A percentile compares a stretch with the other conserved stretches of the same genome.
Conservation (phyloP, 495 filamentous ascomycete genomes). For the Letharia lupina region DNA sequence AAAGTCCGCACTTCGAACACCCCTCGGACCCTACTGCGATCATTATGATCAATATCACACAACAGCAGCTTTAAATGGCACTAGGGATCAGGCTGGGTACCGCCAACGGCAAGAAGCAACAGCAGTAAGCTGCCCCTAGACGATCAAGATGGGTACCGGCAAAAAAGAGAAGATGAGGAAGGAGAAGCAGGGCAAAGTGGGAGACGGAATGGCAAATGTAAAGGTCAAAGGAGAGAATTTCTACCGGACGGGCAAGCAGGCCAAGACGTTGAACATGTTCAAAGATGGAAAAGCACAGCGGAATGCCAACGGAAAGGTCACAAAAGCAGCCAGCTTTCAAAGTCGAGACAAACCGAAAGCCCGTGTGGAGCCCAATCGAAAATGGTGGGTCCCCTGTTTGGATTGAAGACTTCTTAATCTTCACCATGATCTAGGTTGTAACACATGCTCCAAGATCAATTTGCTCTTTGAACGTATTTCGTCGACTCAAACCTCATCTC, state of each 20-base stretch:
- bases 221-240: slow-evolving; percentile 94
- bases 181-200: slow-evolving; percentile 68
- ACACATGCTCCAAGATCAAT: neutral
- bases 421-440: neutral
- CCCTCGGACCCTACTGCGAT: too few species aligned
- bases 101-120: neutral
- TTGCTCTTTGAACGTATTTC: neutral
- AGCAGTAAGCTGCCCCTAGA: neutral
- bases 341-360: slow-evolving; percentile 70
- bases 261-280: slow-evolving; percentile 76
- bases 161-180: slow-evolving; percentile 88
- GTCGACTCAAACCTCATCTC: neutral
- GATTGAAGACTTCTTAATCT: neutral
- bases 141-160: slow-evolving; percentile 70
- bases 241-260: slow-evolving; percentile 81
- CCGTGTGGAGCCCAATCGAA: slow-evolving; percentile 86
- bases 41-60: neutral
- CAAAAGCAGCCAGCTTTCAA: slow-evolving; percentile 77
- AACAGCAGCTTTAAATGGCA: neutral
- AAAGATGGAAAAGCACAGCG: slow-evolving; percentile 72
- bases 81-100: neutral
- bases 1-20: too few species aligned
- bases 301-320: slow-evolving; percentile 68
- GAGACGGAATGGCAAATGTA: slow-evolving; percentile 83
- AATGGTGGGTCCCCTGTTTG: slow-evolving; percentile 39